Evolutionary conservation across 2,329 filamentous ascomycete species (phyloP), one percentile per base, ranked within the genome.

Genomic region (Aspergillus neotritici): DNA sequence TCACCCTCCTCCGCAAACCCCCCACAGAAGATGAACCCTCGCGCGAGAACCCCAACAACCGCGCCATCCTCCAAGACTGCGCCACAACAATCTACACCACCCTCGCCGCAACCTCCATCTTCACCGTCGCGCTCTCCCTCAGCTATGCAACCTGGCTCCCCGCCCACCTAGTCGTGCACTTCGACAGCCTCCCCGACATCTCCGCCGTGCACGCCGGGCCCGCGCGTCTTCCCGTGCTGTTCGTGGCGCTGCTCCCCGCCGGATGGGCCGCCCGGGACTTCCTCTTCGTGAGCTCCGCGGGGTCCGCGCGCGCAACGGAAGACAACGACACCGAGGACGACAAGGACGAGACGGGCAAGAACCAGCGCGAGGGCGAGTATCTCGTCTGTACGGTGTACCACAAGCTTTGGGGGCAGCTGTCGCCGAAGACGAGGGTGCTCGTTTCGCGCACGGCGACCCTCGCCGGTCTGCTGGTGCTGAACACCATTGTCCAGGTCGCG

Each of bases 181-280:
- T 95, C 59, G 69, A 77, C n/a, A 76, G 75, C 43, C 75, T 96
- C 40, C 72, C 78, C 5, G 84, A 81, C 25, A 72, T 96, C 37
- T 76, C 79, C 49, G 74, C 77, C 10, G 85, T 82, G 3, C 81
- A 91, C 61, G 70, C 76, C 15, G 78, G 83, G 9, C 78, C 77
- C 1, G 78, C 80, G 31, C 64, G 64, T 9, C 58, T 73, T 7
- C 66, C 70, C 2, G 52, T 56, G 10, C 58, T 74, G 9, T 65
- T 72, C 41, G 34, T 77, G 32, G 73, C 77, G 7, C 73, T 86
- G 37, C 66, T 88, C 3, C 81, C 83, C 1, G 75, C 86, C 13
- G 90, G 89, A 3, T 72, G 80, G 48, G 85, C 87, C 1, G 82
- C 84, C 4, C 81, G 81, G 48, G 77, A 78, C 35, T 91, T 94